Base-by-base conservation (phyloP, 345 rosid species). In the Dipteronia sinensis region DNA sequence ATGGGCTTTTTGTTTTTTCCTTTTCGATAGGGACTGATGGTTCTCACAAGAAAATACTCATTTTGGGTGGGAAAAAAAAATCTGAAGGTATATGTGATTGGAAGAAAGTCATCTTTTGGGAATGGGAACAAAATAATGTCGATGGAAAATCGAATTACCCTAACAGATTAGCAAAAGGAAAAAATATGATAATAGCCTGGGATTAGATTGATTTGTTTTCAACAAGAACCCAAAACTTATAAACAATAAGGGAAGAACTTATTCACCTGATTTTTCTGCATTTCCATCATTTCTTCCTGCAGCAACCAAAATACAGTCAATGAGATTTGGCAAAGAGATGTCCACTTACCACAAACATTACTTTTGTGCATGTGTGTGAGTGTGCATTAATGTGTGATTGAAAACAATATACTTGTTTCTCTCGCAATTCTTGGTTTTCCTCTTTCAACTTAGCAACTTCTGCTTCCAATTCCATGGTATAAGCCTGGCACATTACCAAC, bases 381-480 rank as follows among this genome's bases (percentile, higher is more conserved):
- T 10, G 15, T 44, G 59, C 23, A 73, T 23, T 31, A 40, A 53
- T 42, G 4, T 23, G 22, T 44, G 65, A 44, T 8, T 67, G 51
- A 10, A 59, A 51, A 44, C 58, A 22, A 61, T 4, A 42, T 86
- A 92, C 99, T 90, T 90, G 97, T 82, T 92, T 94, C 87, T 88
- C 87, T 79, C 34, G 84, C 83, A 97, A 76, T 78, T 87, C 89
- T 56, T 94, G 78, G 19, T 94, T 97, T 81, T 92, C 99, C 83
- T 89, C 93, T 68, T 94, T 94, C 63, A 94, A 78, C 84, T 91
- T 93, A 15, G 92, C 93, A 73, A 92, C 87, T 88, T 97, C 98
- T 59, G 92, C 94, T 91, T 97, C 98, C 86, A 97, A 85, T 81
- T 97, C 98, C 92, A 77, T 87, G 2, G 99, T 97, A 78, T 94